Percentiles rank a stretch among this genome's conserved stretches.
phyloP scores from a whole-genome alignment of 106 monocot species.

The Allium cepa region DNA sequence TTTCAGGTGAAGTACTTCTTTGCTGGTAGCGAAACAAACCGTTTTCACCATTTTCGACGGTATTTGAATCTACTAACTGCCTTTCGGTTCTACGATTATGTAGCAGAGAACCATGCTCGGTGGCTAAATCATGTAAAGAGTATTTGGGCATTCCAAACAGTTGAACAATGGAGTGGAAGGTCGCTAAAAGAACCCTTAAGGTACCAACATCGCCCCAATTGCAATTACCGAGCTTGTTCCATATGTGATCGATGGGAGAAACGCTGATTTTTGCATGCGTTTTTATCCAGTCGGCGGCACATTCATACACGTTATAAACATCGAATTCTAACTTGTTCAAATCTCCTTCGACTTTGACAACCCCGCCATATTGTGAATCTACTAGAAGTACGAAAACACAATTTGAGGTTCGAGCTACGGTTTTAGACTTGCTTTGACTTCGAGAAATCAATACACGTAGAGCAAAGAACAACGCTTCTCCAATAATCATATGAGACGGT shows the following conservation, averaged over 20 bases:
- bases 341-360: conserved; percentile 80
- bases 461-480: conserved; percentile 93
- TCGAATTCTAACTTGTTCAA: conserved; percentile 57
- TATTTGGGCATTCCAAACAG: conserved; percentile 77
- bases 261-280: conserved; percentile 47
- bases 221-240: conserved; percentile 93
- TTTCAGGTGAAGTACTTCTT: conserved; percentile 63
- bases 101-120: conserved; percentile 50
- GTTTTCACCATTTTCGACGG: conserved; percentile 13
- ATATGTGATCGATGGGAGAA: conserved; percentile 71
- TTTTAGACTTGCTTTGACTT: conserved; percentile 67
- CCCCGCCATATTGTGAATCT: conserved; percentile 85
- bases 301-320: conserved; percentile 67
- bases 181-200: conserved; percentile 70
- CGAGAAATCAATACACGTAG: conserved; percentile 72
- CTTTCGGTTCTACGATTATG: conserved; percentile 75
- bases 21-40: conserved; percentile 58
- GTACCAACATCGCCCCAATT: conserved; percentile 96
- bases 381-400: conserved; percentile 79
- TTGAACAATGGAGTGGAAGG: conserved; percentile 64
- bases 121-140: conserved; percentile 60
- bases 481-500: conserved; percentile 56
- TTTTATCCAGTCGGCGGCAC: conserved; percentile 80
- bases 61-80: conserved; percentile 48
- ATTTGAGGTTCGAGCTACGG: conserved; percentile 46